These are phyloP conservation scores for Cytidiella melzeri DNA, from an alignment of 768 basidiomycete species.

Conservation along the genomic window DNA sequence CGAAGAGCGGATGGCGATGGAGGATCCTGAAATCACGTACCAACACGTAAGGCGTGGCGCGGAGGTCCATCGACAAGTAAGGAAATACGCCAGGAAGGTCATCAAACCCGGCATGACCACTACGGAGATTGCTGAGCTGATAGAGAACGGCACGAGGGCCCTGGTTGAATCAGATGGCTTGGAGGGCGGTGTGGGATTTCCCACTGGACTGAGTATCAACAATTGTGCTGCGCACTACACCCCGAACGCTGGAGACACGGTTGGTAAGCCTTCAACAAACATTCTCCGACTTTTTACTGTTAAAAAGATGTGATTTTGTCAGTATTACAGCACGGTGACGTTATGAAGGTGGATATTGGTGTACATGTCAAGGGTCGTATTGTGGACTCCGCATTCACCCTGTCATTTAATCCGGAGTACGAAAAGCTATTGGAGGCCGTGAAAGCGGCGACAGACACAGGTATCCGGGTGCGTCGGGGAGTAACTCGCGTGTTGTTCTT, in stretches of 20 bases:
- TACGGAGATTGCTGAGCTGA: conserved; percentile 89
- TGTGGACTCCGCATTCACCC: conserved; percentile 91
- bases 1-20: conserved; percentile 67
- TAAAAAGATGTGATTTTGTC: conserved; percentile 5
- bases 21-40: conserved; percentile 83
- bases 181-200: conserved; percentile 88
- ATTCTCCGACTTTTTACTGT: conserved; percentile 5
- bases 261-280: conserved; percentile 40
- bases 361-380: conserved; percentile 98
- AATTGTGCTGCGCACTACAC: conserved; percentile 95
- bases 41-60: conserved; percentile 85
- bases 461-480: conserved; percentile 58
- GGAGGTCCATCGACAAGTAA: conserved; percentile 94
- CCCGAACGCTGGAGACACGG: conserved; percentile 89
- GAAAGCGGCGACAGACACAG: conserved; percentile 90
- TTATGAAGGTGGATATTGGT: conserved; percentile 95
- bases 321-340: conserved; percentile 82
- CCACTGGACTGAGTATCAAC: conserved; percentile 91
- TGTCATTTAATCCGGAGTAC: conserved; percentile 85
- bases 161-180: conserved; percentile 88
- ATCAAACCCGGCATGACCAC: conserved; percentile 93
- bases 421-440: conserved; percentile 87
- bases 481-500: neutral
- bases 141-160: conserved; percentile 88
- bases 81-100: conserved; percentile 68